Conservation (phyloP, 441 rosid species). For the Gossypium schwendimanii region DNA sequence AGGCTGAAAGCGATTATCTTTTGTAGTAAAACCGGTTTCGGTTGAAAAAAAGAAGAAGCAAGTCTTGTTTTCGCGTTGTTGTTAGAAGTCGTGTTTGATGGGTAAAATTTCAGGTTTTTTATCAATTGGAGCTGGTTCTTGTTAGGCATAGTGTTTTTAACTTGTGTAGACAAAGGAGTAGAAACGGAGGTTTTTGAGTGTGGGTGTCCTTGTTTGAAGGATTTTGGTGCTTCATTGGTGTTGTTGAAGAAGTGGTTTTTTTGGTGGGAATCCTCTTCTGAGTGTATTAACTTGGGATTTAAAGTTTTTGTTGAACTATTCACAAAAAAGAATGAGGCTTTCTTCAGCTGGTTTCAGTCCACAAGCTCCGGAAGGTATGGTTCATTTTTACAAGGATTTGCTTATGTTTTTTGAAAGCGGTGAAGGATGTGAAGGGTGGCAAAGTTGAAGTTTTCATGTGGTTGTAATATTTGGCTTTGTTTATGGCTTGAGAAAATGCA, state of each 20-base stretch:
- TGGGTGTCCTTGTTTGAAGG: slow-evolving; percentile 15
- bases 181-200: slow-evolving; percentile 19
- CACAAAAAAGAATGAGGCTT: slow-evolving; percentile 54
- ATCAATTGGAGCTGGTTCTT: slow-evolving; percentile 25
- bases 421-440: neutral
- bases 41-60: slow-evolving; percentile 25
- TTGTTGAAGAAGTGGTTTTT: slow-evolving; percentile 18
- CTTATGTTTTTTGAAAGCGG: neutral
- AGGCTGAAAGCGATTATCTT: slow-evolving; percentile 51
- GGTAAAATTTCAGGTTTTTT: slow-evolving; percentile 11
- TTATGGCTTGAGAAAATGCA: slow-evolving; percentile 2
- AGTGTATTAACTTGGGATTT: slow-evolving; percentile 34
- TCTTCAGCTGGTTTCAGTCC: slow-evolving; percentile 85
- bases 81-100: slow-evolving; percentile 11
- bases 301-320: slow-evolving; percentile 19
- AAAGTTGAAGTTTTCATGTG: neutral
- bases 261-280: slow-evolving; percentile 22
- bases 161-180: slow-evolving; percentile 29
- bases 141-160: slow-evolving; percentile 23
- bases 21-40: slow-evolving; percentile 51
- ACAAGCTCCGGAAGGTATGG: slow-evolving; percentile 75
- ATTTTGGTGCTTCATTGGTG: slow-evolving; percentile 7
- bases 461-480: neutral
- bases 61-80: slow-evolving; percentile 15
- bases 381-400: neutral